Percentiles rank a stretch among this genome's conserved stretches.
phyloP scores from a whole-genome alignment of 306 rosid genomes.

The Vigna unguiculata region DNA sequence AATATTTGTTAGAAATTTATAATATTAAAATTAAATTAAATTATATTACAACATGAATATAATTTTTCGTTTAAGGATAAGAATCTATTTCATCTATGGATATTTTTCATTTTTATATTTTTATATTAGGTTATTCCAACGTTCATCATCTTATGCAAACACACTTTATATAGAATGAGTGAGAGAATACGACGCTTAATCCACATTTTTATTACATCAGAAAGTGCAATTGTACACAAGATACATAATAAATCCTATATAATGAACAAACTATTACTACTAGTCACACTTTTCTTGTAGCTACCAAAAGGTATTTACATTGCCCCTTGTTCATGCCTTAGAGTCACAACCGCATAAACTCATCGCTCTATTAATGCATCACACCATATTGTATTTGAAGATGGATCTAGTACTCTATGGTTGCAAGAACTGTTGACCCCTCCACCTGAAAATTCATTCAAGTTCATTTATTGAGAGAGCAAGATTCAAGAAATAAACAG shows the following conservation, averaged over 20 bases:
- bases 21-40: too few species aligned
- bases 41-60: too few species aligned
- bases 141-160: too few species aligned
- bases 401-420: constrained; percentile 57
- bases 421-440: constrained; percentile 74
- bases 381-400: constrained; percentile 6
- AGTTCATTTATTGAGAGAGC: neutral
- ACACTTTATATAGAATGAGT: too few species aligned
- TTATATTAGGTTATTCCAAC: too few species aligned
- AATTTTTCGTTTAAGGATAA: too few species aligned
- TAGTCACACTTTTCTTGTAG: constrained; percentile 18
- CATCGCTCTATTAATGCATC: constrained; percentile 32
- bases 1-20: too few species aligned
- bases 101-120: too few species aligned
- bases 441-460: constrained; percentile 77
- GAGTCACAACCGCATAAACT: constrained; percentile 42
- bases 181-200: too few species aligned
- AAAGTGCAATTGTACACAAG: constrained; percentile 43
- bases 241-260: constrained; percentile 42
- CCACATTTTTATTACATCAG: constrained; percentile 44
- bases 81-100: too few species aligned
- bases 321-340: constrained; percentile 42
- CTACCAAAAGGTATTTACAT: constrained; percentile 40
- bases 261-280: constrained; percentile 27
- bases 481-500: neutral